Base-by-base conservation (phyloP, 192 early-diverging fungal genomes). In the Glomus cerebriforme region DNA sequence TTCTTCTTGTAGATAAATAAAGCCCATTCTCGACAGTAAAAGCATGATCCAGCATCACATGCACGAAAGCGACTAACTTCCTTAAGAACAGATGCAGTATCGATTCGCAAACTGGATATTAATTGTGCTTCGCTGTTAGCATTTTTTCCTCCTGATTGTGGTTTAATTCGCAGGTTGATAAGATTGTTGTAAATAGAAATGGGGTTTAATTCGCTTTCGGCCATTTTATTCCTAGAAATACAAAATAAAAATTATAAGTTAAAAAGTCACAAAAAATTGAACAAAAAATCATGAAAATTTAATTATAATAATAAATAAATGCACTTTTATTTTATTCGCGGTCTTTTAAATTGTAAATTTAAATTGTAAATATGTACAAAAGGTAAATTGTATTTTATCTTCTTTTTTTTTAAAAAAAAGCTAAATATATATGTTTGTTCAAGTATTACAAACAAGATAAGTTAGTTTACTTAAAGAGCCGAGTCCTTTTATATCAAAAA, bases 21-120 rank as follows among this genome's bases (percentile, higher is more conserved):
- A 34, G 92, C 91, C 93, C 93, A 94, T 81, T 94, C 93, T 39
- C 93, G 91, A 76, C 93, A 94, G 75, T 92, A 94, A 54, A 92
- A 91, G 77, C 91, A 90, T 29, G 87, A 90, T 67, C 87, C 87
- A 79, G 86, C 86, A 79, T 93, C 92, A 65, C 93, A 94, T 22
- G 92, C 86, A 10, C 93, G 87, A 78, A 91, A 94, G 69, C 91
- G 84, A 9, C 83, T 79, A 62, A 94, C 75, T 78, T 94, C 92
- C 77, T 94, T 94, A 37, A 90, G 85, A 54, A 93, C 81, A 6
- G 84, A 75, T 64, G 81, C 85, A 1, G 87, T 89, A 27, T 93
- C 91, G 17, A 94, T 87, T 74, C 88, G 88, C n/a, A 94, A 81
- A 49, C 85, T 85, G 3, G 89, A 88, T 10, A 75, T n/a, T 24